These are phyloP conservation scores for Hyaloscypha bicolor DNA, from an alignment of 495 filamentous ascomycete genomes.

Conservation along the genomic window DNA sequence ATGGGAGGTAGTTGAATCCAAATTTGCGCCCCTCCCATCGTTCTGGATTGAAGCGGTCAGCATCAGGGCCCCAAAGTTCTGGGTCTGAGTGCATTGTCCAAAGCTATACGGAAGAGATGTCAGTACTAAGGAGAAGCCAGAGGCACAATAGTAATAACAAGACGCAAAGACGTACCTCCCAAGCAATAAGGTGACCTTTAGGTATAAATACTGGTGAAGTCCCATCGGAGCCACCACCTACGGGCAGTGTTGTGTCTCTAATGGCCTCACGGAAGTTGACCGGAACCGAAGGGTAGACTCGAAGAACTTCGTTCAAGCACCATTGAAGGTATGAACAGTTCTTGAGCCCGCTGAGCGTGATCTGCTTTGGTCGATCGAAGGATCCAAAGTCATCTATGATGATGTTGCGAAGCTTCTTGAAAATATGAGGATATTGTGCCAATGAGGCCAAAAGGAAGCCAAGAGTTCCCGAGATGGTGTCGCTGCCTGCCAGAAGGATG, in stretches of 20 bases:
- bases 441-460: slow-evolving; percentile 44
- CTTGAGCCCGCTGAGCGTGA: slow-evolving; percentile 36
- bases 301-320: slow-evolving; percentile 25
- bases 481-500: slow-evolving; percentile 55
- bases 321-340: slow-evolving; percentile 28
- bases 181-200: slow-evolving; percentile 41
- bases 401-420: slow-evolving; percentile 43
- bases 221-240: slow-evolving; percentile 54
- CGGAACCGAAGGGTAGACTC: slow-evolving; percentile 55
- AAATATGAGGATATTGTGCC: slow-evolving; percentile 51
- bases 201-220: slow-evolving; percentile 46
- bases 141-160: slow-evolving; percentile 32
- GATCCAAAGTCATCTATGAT: slow-evolving; percentile 36
- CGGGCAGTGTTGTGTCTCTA: slow-evolving; percentile 50
- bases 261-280: slow-evolving; percentile 41
- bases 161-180: slow-evolving; percentile 34
- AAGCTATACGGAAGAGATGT: slow-evolving; percentile 36
- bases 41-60: slow-evolving; percentile 40
- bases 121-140: slow-evolving; percentile 33
- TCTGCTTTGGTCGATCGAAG: slow-evolving; percentile 29
- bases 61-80: slow-evolving; percentile 41
- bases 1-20: slow-evolving; percentile 31
- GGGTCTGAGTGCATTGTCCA: slow-evolving; percentile 44
- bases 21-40: slow-evolving; percentile 38
- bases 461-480: slow-evolving; percentile 60